Evolutionary conservation across 1,139 yeast species (phyloP), one percentile per base, ranked within the genome.

Genomic region (Diutina scorzettiae): DNA sequence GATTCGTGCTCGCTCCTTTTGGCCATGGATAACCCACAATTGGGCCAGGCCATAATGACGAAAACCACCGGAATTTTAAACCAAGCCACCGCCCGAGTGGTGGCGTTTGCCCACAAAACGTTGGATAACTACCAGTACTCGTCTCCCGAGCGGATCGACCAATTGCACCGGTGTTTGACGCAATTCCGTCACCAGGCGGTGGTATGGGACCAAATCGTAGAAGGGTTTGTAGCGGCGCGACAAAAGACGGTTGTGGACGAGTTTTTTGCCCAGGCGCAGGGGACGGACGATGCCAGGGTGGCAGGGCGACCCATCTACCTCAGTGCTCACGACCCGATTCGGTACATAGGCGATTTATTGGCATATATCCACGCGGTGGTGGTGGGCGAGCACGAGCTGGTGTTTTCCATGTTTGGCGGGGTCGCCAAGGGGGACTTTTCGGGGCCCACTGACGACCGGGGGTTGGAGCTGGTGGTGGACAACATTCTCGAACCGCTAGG

Each of bases 321-420:
- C 41, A 73, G 81, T 9, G 81, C 89, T 0, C 84, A 81, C 55
- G 96, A 91, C 57, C 85, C 96, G 2, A 65, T 78, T 17, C 67
- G 95, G 45, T 87, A 79, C 51, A 70, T 85, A 17, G 95, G 97
- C 23, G 97, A 87, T 56, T 71, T 91, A 27, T 63, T 91, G 40
- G 98, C 98, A 0, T 84, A 85, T 63, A 71, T 89, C 12, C 97
- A 93, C 54, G 76, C 93, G 0, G 72, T 86, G n/a, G 79, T 89
- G 29, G 95, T 87, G 4, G 84, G 85, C 57, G 98, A 93, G 57
- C 71, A 78, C 31, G 98, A 93, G 55, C 18, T 34, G 39, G 39
- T 34, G 28, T 5, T 23, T 8, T n/a, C 28, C 1, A 16, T 21
- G 11, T 34, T 34, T 16, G 29, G 29, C 11, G 19, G 19, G 7